Evolutionary conservation across 2,329 filamentous ascomycete genomes (phyloP).

Genomic region (Trichoderma sp.): DNA sequence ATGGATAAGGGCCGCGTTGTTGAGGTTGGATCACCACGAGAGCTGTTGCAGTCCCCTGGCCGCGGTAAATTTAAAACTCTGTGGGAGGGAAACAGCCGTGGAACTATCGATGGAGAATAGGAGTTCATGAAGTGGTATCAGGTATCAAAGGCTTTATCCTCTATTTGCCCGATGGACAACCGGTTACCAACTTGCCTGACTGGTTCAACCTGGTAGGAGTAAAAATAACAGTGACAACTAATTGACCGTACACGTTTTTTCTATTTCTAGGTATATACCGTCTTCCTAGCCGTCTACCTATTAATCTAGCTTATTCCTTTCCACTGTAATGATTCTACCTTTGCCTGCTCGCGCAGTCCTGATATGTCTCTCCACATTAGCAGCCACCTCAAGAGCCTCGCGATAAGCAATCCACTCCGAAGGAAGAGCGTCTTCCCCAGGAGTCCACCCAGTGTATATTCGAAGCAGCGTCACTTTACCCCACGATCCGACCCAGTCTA

Average conservation of each 20-base stretch:
- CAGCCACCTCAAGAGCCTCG: conserved; percentile 46
- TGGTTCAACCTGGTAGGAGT: conserved; percentile 6
- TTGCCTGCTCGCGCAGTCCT: conserved; percentile 50
- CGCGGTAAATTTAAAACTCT: conserved; percentile 34
- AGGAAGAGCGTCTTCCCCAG: conserved; percentile 41
- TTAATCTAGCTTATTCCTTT: conserved; percentile 43
- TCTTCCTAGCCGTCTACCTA: background rate
- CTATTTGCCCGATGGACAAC: background rate
- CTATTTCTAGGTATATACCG: background rate
- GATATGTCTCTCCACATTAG: conserved; percentile 53
- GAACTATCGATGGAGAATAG: background rate
- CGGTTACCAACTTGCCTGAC: background rate
- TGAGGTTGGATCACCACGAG: conserved; percentile 36
- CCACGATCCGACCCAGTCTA: conserved; percentile 61
- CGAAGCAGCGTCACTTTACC: conserved; percentile 54
- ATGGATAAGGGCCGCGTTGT: conserved; percentile 37
- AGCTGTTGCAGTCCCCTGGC: conserved; percentile 30
- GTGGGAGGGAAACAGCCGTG: conserved; percentile 37
- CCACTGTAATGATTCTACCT: conserved; percentile 55
- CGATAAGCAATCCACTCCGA: conserved; percentile 42
- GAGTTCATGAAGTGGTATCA: too few species aligned
- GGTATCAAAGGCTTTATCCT: too few species aligned
- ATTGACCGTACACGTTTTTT: background rate
- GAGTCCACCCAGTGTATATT: conserved; percentile 50
- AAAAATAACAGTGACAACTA: background rate